Evolutionary conservation across 495 filamentous ascomycete genomes (phyloP), one percentile per base, ranked within the genome.

Genomic region (Aspergillus affinis): DNA sequence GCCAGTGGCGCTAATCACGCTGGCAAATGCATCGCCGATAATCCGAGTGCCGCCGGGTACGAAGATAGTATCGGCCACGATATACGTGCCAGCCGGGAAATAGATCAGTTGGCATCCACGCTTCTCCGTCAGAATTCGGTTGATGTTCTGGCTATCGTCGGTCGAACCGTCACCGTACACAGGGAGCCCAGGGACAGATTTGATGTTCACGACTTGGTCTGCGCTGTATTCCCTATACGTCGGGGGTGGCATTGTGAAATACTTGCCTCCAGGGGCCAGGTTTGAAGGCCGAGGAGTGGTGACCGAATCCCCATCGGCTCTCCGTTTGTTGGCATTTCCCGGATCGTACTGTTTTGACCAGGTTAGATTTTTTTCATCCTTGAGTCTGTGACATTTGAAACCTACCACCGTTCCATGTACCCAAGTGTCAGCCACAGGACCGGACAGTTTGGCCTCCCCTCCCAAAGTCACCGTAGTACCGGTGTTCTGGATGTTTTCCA

Each of bases 1-100:
- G 29, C 85, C 84, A 7, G 60, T 60, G 0, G 61, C 77, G 15
- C 78, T 69, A 44, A 83, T 81, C 5, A 70, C 72, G n/a, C 74
- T 71, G 18, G 69, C 67, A 47, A 71, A 81, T 10, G 72, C 62
- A 60, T 86, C 82, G 12, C 83, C 82, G 15, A 85, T 76, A 17
- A 84, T 81, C 12, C 75, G 72, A 17, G 75, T 77, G 18, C 75
- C 77, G 2, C 65, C 57, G 0, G 84, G 85, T 32, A 87, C 66
- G 56, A 72, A 66, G 46, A 88, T 72, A 0, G 85, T 88, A 27
- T 73, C 68, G 12, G 73, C 82, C 51, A 87, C 80, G n/a, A 78
- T 69, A 63, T 88, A 88, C 0, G 77, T 80, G 6, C 85, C 85
- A 7, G 74, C 70, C 2, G 84, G 84, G 60, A 88, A 86, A 66